Evolutionary conservation across 441 rosid species (phyloP).

Genomic region (Populus hybrid): DNA sequence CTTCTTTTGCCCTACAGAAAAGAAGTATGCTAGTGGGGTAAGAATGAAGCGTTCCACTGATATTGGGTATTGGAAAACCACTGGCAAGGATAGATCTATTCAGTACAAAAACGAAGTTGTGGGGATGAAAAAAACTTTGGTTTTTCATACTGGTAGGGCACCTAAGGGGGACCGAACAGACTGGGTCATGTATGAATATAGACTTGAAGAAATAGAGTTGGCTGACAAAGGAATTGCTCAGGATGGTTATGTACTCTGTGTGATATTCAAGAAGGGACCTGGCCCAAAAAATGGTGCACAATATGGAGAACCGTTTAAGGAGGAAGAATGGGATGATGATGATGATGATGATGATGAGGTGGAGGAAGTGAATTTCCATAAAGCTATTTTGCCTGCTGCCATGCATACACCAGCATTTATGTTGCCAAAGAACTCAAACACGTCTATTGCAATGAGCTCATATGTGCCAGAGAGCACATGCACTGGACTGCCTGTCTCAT

Average conservation of each 20-base stretch:
- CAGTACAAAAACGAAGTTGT: conserved; percentile 34
- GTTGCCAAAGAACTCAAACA: conserved; percentile 13
- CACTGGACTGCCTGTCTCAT: conserved; percentile 27
- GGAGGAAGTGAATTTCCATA: not conserved
- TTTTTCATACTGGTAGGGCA: conserved; percentile 61
- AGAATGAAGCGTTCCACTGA: conserved; percentile 58
- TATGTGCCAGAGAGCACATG: conserved; percentile 16
- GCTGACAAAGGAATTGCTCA: conserved; percentile 44
- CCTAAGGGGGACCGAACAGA: conserved; percentile 63
- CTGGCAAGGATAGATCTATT: conserved; percentile 48
- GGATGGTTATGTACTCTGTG: conserved; percentile 65
- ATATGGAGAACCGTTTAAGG: conserved; percentile 75
- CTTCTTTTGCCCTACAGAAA: conserved; percentile 70
- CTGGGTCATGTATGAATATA: conserved; percentile 89
- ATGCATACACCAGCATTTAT: not conserved
- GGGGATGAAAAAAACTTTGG: conserved; percentile 67
- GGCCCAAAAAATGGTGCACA: no score
- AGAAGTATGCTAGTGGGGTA: conserved; percentile 50
- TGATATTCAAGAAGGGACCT: conserved; percentile 63
- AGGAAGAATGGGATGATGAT: conserved; percentile 94
- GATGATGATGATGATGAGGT: conserved; percentile 15
- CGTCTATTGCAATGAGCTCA: conserved; percentile 19
- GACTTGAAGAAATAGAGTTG: conserved; percentile 48
- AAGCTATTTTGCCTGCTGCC: conserved; percentile 1
- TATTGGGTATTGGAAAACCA: conserved; percentile 33